A percentile compares a stretch with the other conserved stretches of the same genome.
phyloP scores from a whole-genome alignment of 2,329 filamentous ascomycete species.

The Bipolaris sorokiniana region DNA sequence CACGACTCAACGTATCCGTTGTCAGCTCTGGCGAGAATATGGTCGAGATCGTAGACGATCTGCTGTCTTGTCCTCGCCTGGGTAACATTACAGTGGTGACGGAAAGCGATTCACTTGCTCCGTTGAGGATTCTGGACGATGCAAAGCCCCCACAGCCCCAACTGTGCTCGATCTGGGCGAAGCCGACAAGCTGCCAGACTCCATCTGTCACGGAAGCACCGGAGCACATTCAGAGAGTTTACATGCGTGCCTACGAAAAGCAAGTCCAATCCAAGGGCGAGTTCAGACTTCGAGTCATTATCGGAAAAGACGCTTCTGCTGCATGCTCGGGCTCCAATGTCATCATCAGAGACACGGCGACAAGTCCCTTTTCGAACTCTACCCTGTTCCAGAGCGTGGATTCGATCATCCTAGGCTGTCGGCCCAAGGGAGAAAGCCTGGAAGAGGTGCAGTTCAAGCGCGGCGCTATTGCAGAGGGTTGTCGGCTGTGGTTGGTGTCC shows the following conservation, averaged over 20 bases:
- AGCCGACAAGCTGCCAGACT: constrained; percentile 31
- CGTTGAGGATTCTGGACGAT: constrained; percentile 36
- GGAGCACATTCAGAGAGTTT: constrained; percentile 43
- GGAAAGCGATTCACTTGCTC: constrained; percentile 39
- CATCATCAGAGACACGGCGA: constrained; percentile 39
- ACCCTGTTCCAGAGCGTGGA: constrained; percentile 40
- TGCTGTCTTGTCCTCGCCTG: constrained; percentile 41
- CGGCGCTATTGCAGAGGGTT: constrained; percentile 35
- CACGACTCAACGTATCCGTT: constrained; percentile 39
- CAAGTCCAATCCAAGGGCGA: constrained; percentile 43
- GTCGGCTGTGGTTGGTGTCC: constrained; percentile 44
- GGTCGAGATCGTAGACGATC: constrained; percentile 43
- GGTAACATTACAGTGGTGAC: constrained; percentile 47
- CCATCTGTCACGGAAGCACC: constrained; percentile 30
- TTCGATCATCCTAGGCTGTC: constrained; percentile 43
- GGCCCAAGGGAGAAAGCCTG: constrained; percentile 45
- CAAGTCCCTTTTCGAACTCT: constrained; percentile 23
- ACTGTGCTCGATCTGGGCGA: constrained; percentile 47
- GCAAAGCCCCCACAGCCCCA: constrained; percentile 36
- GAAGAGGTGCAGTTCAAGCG: constrained; percentile 49
- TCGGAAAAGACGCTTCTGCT: constrained; percentile 34
- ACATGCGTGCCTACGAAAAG: constrained; percentile 46
- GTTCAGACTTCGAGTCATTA: constrained; percentile 35
- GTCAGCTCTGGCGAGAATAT: constrained; percentile 39
- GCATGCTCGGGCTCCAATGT: constrained; percentile 34